A percentile compares a stretch with the other conserved stretches of the same genome.
Conservation (phyloP, 2,329 filamentous ascomycete genomes). For the Pseudogymnoascus sp. region DNA sequence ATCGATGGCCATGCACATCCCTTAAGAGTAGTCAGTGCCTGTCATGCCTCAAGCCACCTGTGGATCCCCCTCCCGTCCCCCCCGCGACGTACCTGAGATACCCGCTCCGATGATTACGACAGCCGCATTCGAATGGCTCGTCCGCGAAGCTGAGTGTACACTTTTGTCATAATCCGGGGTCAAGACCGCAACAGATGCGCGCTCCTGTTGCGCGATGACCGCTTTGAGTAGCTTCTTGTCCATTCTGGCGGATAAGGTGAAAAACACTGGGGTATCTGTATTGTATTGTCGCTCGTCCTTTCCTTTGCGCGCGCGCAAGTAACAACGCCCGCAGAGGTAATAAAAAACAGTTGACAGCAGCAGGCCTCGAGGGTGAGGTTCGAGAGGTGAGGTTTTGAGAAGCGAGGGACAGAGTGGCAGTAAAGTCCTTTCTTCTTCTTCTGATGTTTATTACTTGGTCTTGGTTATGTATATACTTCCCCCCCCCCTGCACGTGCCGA, state of each 20-base stretch:
- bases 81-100: constrained; percentile 37
- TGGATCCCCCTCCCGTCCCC: too few species aligned
- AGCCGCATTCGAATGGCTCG: constrained; percentile 7
- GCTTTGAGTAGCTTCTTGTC: background rate
- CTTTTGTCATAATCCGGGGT: constrained; percentile 3
- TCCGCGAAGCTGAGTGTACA: background rate
- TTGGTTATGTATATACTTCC: background rate
- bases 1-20: constrained; percentile 51
- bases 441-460: background rate
- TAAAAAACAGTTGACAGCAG: background rate
- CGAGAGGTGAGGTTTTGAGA: background rate
- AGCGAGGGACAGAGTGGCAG: background rate
- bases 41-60: background rate
- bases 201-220: background rate
- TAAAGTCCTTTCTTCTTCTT: background rate
- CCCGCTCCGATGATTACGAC: constrained; percentile 52
- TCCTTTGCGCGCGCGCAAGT: background rate
- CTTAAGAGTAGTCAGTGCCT: constrained; percentile 21
- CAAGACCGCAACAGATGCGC: background rate
- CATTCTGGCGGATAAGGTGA: background rate
- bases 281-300: background rate
- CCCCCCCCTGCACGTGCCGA: constrained; percentile 4
- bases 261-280: background rate
- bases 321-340: background rate
- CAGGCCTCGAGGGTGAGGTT: background rate